Base-by-base conservation (phyloP, 768 basidiomycete species). In the Suillus decipiens region DNA sequence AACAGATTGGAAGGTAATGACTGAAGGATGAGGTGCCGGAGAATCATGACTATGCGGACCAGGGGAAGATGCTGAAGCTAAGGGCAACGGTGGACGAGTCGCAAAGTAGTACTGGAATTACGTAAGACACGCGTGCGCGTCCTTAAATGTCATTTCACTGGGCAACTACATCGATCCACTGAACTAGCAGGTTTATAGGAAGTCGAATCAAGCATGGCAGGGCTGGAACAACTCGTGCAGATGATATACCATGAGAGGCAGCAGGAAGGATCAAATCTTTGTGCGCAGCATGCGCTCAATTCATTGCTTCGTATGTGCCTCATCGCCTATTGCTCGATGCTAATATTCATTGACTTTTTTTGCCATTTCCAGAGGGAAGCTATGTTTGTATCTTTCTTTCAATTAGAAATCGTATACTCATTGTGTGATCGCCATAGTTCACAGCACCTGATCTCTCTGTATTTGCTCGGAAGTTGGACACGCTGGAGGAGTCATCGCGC, bases 251-350 rank as follows among this genome's bases (percentile, higher is more conserved):
- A 93, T 74, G 92, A 94, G 71, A 84, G 73, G 64, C 92, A 95
- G 73, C 84, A 93, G 71, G 66, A 76, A 62, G 91, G 90, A 28
- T 92, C 91, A 2, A 90, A 90, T 85, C 83, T 94, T 36, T 95
- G 93, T 72, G 93, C 92, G 14, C 92, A 94, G 71, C 91, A 95
- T 76, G 91, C 93, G 9, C 80, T 95, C 37, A 95, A 94, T 72
- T 84, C 85, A 19, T 79, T 95, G 22, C 80, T 94, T 36, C 92
- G 92, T 93, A 68, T 51, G 70, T 71, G 50, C 58, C 63, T 5
- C 10, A 36, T 41, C 39, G 3, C 24, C 15, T 11, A 11, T 31
- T 12, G 28, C 17, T 57, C 24, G 24, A 41, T 57, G 28, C 80
- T 73, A 81, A 80, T 75, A 79, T 80, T 63, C 68, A 79, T 68